Evolutionary conservation across 495 filamentous ascomycete genomes (phyloP), one percentile per base, ranked within the genome.

Genomic region (Baudoinia panamericana): DNA sequence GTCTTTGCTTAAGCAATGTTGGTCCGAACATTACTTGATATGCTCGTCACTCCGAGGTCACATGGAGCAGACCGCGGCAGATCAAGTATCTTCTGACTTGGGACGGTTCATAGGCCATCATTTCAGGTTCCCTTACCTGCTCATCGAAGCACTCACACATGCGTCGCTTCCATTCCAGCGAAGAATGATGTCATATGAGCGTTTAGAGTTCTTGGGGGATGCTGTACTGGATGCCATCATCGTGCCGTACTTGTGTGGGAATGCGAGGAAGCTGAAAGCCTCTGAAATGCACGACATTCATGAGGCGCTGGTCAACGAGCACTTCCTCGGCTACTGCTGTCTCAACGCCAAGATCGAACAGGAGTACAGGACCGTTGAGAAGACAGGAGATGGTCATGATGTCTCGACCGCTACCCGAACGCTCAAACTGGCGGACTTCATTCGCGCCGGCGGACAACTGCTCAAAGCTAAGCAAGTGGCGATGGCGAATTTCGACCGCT

Each of bases 141-240:
- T 94, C n/a, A 52, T 80, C 13, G 86, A 95, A 62, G 83, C 87
- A 2, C 65, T 93, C 22, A 95, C 86, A 0, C 90, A 95, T 54
- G 64, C 78, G 0, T 93, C 85, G 2, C 83, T 69, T 49, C 63
- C 60, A 25, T 57, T 63, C 29, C 63, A 72, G 38, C 52, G 57
- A n/a, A 55, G 57, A 6, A 61, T 61, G 1, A 64, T 72, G 24
- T 87, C 80, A 5, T 83, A 92, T 56, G 80, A 96, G 48, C 76
- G 87, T 0, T 69, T 95, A 11, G 90, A 97, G 56, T 96, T 85
- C 57, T 67, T 95, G 0, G 90, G 90, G 6, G 90, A 97, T 52
- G 70, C 85, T 0, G 62, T 94, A 9, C 72, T 97, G 0, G 90
- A 97, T 55, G 75, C 72, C 56, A 56, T 94, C 35, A 65, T 96